These are phyloP conservation scores for Metahyphopichia silvanorum DNA, from an alignment of 805 yeast species.

Conservation along the genomic window DNA sequence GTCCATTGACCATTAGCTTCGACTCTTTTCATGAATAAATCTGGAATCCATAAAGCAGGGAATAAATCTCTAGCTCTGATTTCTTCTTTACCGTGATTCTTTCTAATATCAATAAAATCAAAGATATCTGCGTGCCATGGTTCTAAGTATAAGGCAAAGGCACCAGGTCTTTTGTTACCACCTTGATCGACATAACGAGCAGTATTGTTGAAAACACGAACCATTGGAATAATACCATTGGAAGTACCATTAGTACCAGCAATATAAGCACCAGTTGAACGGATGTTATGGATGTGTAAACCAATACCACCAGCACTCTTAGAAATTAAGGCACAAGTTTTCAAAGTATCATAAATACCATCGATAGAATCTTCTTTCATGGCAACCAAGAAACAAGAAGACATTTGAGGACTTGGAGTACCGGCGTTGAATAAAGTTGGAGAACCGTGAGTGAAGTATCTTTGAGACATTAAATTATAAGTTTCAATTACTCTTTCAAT, in stretches of 20 bases:
- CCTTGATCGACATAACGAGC: slow-evolving; percentile 66
- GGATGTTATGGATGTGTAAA: slow-evolving; percentile 56
- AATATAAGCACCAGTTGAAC: slow-evolving; percentile 58
- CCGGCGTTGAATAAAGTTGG: slow-evolving; percentile 64
- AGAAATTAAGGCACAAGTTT: slow-evolving; percentile 59
- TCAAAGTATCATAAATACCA: slow-evolving; percentile 59
- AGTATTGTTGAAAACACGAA: slow-evolving; percentile 59
- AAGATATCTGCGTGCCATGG: slow-evolving; percentile 65
- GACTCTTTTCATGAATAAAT: slow-evolving; percentile 59
- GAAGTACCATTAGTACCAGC: slow-evolving; percentile 65
- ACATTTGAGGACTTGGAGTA: slow-evolving; percentile 58
- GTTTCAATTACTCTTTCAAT: slow-evolving; percentile 52
- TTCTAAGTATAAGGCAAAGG: slow-evolving; percentile 57
- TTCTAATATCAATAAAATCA: slow-evolving; percentile 57
- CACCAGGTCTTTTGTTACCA: slow-evolving; percentile 65
- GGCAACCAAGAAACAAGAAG: slow-evolving; percentile 61
- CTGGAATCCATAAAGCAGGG: slow-evolving; percentile 64
- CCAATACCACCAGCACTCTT: slow-evolving; percentile 66
- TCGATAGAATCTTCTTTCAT: slow-evolving; percentile 64
- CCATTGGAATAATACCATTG: slow-evolving; percentile 61
- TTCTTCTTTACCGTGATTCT: slow-evolving; percentile 64
- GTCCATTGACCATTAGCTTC: slow-evolving; percentile 57
- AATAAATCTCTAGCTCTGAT: slow-evolving; percentile 61
- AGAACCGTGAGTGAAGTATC: slow-evolving; percentile 59
- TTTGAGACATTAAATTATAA: slow-evolving; percentile 56